These are phyloP conservation scores for Cyberlindnera samutprakarnensis DNA, from an alignment of 805 yeast species.

Conservation along the genomic window DNA sequence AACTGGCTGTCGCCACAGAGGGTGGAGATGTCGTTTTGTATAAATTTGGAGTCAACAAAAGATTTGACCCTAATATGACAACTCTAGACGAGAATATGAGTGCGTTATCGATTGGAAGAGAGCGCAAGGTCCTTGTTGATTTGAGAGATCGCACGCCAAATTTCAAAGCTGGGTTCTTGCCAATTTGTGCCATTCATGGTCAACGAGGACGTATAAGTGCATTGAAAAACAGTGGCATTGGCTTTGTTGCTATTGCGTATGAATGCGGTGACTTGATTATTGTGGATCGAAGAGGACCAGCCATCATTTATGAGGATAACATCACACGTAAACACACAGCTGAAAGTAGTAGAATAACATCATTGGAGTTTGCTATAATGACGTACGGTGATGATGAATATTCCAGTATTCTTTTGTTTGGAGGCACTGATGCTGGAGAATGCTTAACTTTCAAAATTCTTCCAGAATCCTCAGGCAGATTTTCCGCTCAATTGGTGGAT, in stretches of 20 bases:
- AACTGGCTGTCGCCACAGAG: conserved; percentile 58
- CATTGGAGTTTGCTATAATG: conserved; percentile 68
- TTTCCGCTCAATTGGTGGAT: conserved; percentile 45
- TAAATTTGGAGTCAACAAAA: conserved; percentile 53
- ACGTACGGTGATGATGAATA: conserved; percentile 57
- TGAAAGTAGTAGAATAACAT: conserved; percentile 36
- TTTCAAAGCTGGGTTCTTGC: conserved; percentile 55
- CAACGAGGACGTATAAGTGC: conserved; percentile 47
- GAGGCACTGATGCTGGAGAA: conserved; percentile 76
- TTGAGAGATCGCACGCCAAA: conserved; percentile 48
- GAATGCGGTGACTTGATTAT: conserved; percentile 67
- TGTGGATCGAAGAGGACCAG: conserved; percentile 77
- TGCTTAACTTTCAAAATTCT: conserved; percentile 54
- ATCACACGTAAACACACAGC: conserved; percentile 19
- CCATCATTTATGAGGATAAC: conserved; percentile 42
- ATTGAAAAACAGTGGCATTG: conserved; percentile 62
- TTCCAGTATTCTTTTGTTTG: conserved; percentile 63
- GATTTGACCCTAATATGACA: conserved; percentile 30
- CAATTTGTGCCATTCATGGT: conserved; percentile 39
- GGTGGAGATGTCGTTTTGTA: conserved; percentile 73
- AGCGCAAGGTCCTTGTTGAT: conserved; percentile 32
- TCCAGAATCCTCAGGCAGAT: conserved; percentile 58
- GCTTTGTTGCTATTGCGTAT: conserved; percentile 79
- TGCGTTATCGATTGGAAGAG: conserved; percentile 21
- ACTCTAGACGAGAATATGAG: conserved; percentile 25